phyloP scores from a whole-genome alignment of 2,329 filamentous ascomycete species.

The Setomelanomma holmii region DNA sequence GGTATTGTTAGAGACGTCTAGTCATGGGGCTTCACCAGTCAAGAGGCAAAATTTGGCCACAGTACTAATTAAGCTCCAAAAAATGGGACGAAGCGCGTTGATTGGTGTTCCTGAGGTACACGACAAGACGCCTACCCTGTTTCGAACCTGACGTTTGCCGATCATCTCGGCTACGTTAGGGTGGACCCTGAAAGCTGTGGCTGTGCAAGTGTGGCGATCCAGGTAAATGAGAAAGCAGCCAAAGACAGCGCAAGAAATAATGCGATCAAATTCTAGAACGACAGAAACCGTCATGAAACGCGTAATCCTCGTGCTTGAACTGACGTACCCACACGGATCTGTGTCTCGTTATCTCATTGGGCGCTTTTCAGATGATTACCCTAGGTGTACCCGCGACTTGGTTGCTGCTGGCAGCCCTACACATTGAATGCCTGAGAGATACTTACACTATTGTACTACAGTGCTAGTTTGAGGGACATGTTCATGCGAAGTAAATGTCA shows the following conservation, averaged over 20 bases:
- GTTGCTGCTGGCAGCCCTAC: neutral
- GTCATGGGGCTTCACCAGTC: constrained; percentile 9
- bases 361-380: neutral
- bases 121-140: constrained; percentile 11
- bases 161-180: constrained; percentile 17
- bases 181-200: neutral
- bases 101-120: constrained; percentile 39
- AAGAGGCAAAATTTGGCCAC: constrained; percentile 18
- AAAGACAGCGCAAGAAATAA: constrained; percentile 13
- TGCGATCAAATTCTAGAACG: constrained; percentile 16
- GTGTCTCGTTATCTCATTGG: constrained; percentile 16
- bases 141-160: constrained; percentile 23
- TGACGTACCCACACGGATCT: constrained; percentile 11
- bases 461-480: neutral
- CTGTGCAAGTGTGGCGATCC: constrained; percentile 8
- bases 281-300: constrained; percentile 15
- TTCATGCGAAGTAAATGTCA: neutral
- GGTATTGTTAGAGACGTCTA: constrained; percentile 46
- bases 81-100: constrained; percentile 5
- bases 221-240: constrained; percentile 9
- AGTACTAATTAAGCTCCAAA: constrained; percentile 14
- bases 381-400: neutral
- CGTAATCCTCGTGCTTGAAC: constrained; percentile 14
- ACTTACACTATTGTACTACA: neutral
- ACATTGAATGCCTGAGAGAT: neutral